phyloP scores from a whole-genome alignment of 2,329 filamentous ascomycete species.

The Lecanicillium sp. region DNA sequence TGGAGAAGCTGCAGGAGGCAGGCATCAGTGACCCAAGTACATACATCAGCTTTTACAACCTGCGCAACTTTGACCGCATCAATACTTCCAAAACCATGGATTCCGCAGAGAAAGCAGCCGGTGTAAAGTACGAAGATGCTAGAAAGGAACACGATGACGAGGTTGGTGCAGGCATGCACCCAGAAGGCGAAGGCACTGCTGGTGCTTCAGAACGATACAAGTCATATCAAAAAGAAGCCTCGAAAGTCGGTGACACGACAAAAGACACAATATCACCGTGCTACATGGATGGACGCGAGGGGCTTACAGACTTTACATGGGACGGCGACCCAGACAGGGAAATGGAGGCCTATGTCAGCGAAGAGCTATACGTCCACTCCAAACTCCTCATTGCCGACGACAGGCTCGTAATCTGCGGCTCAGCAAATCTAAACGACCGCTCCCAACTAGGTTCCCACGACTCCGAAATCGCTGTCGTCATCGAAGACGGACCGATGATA shows the following conservation, averaged over 20 bases:
- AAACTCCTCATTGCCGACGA: slow-evolving; percentile 79
- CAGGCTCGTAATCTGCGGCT: slow-evolving; percentile 72
- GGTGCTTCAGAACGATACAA: slow-evolving; percentile 45
- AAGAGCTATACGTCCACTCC: slow-evolving; percentile 55
- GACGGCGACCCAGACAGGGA: slow-evolving; percentile 45
- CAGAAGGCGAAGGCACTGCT: slow-evolving; percentile 22
- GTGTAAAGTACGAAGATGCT: slow-evolving; percentile 60
- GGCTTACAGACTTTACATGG: slow-evolving; percentile 54
- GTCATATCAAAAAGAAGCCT: slow-evolving; percentile 64
- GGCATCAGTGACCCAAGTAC: slow-evolving; percentile 59
- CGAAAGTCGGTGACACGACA: slow-evolving; percentile 42
- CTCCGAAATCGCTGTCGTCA: slow-evolving; percentile 81
- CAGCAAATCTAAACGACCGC: slow-evolving; percentile 47
- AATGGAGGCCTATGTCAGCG: slow-evolving; percentile 52
- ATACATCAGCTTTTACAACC: slow-evolving; percentile 80
- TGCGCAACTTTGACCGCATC: slow-evolving; percentile 77
- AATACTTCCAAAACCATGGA: slow-evolving; percentile 58
- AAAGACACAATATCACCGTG: slow-evolving; percentile 72
- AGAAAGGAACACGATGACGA: slow-evolving; percentile 54
- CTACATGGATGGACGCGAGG: slow-evolving; percentile 73
- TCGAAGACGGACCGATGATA: slow-evolving; percentile 67
- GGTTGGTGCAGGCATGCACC: slow-evolving; percentile 37
- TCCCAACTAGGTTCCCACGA: slow-evolving; percentile 80
- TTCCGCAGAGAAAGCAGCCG: slow-evolving; percentile 50
- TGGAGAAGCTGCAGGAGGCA: slow-evolving; percentile 60